These are phyloP conservation scores for Selaginella tamariscina DNA, from an alignment of 75 land plant species.

Conservation along the genomic window DNA sequence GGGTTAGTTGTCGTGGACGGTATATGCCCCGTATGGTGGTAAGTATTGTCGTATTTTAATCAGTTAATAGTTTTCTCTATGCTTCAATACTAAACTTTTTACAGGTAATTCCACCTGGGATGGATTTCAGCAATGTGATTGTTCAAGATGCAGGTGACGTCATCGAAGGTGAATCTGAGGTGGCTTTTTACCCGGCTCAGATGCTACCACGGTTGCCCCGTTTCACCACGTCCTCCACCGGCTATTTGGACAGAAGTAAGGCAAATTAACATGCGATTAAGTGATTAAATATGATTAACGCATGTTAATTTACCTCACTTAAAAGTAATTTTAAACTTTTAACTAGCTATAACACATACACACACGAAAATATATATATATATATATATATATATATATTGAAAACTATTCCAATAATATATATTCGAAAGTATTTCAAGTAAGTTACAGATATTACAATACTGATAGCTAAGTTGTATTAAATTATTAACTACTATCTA, in stretches of 20 bases:
- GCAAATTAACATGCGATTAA: background rate
- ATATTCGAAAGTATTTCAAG: no score
- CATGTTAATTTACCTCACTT: no score
- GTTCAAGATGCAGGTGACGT: constrained; percentile 13
- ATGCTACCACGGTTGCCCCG: background rate
- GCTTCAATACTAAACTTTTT: background rate
- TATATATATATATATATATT: no score
- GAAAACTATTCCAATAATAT: no score
- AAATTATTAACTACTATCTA: no score
- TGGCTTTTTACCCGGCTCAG: background rate
- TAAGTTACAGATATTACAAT: no score
- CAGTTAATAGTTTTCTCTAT: background rate
- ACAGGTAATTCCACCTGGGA: constrained; percentile 10
- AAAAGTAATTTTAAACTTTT: no score
- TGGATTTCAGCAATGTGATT: constrained; percentile 13
- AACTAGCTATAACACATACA: no score
- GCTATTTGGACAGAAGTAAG: constrained; percentile 8
- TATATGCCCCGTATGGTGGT: constrained; percentile 90
- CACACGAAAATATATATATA: no score
- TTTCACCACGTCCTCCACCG: background rate
- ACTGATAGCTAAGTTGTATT: no score
- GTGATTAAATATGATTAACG: background rate
- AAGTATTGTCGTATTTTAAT: constrained; percentile 19
- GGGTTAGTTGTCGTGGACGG: constrained; percentile 62
- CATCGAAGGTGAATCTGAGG: background rate